A percentile compares a stretch with the other conserved stretches of the same genome.
These are phyloP conservation scores for Microcos paniculata DNA, from an alignment of 345 rosid genomes.

Conservation along the genomic window DNA sequence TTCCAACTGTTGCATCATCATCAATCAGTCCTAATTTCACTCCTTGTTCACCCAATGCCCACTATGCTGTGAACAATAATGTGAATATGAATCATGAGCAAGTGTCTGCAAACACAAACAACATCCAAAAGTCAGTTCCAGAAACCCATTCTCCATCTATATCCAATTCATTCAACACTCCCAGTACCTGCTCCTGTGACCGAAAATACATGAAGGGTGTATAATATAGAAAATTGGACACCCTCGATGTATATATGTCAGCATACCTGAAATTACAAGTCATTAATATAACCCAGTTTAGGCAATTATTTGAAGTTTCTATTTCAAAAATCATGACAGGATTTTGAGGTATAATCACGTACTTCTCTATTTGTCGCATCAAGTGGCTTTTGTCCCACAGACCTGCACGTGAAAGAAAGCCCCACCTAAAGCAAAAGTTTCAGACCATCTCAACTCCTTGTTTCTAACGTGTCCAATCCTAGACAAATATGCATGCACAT, in stretches of 20 bases:
- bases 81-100: slow-evolving; percentile 66
- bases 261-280: slow-evolving; percentile 64
- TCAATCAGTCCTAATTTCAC: background rate
- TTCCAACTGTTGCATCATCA: background rate
- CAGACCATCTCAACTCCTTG: slow-evolving; percentile 7
- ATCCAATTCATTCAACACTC: background rate
- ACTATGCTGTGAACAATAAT: slow-evolving; percentile 27
- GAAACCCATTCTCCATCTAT: background rate
- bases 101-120: slow-evolving; percentile 55
- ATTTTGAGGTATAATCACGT: slow-evolving; percentile 14
- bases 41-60: slow-evolving; percentile 19
- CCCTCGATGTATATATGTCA: slow-evolving; percentile 89
- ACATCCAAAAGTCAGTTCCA: slow-evolving; percentile 6
- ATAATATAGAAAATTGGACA: slow-evolving; percentile 82
- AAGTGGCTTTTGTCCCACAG: slow-evolving; percentile 97
- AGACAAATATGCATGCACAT: background rate
- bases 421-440: slow-evolving; percentile 63
- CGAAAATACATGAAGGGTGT: slow-evolving; percentile 96
- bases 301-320: background rate
- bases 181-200: slow-evolving; percentile 82
- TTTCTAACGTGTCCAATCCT: slow-evolving; percentile 3
- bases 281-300: background rate
- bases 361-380: slow-evolving; percentile 97
- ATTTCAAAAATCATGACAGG: background rate
- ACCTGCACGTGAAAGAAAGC: slow-evolving; percentile 89